Conservation (phyloP, 2,329 filamentous ascomycete genomes). For the Trichophyton rubrum region DNA sequence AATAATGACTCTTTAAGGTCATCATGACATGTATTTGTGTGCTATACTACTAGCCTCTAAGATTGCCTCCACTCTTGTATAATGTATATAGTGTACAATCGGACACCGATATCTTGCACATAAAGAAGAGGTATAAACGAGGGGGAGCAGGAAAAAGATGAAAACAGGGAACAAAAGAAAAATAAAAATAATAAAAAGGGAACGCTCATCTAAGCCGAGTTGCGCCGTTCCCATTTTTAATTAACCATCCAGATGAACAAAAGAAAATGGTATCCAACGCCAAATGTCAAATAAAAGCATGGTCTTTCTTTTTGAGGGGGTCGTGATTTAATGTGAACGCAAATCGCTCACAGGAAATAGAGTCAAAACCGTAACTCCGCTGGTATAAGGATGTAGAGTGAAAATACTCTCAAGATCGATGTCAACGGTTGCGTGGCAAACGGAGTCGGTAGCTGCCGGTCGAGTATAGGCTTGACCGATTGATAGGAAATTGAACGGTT, state of each 20-base stretch:
- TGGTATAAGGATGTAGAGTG: not conserved
- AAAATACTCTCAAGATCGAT: not conserved
- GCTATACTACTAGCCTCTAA: not conserved
- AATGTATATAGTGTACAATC: conserved; percentile 1
- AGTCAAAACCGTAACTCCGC: not conserved
- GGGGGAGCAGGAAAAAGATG: no score
- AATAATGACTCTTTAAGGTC: not conserved
- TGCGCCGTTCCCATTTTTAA: conserved; percentile 2
- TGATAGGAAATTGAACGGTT: no score
- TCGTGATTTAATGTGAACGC: not conserved
- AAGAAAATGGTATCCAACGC: conserved; percentile 2
- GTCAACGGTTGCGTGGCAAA: not conserved
- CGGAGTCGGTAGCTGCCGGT: not conserved
- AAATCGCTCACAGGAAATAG: not conserved
- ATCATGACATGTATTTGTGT: not conserved
- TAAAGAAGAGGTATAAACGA: not conserved
- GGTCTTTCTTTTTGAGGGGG: not conserved
- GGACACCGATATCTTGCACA: not conserved
- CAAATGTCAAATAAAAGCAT: not conserved
- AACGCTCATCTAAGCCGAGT: not conserved
- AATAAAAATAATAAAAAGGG: not conserved
- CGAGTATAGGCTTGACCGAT: not conserved
- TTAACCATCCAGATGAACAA: not conserved
- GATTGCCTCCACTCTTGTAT: not conserved
- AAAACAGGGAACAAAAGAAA: no score